These are phyloP conservation scores for Exophiala xenobiotica DNA, from an alignment of 2,329 filamentous ascomycete genomes.

Conservation along the genomic window DNA sequence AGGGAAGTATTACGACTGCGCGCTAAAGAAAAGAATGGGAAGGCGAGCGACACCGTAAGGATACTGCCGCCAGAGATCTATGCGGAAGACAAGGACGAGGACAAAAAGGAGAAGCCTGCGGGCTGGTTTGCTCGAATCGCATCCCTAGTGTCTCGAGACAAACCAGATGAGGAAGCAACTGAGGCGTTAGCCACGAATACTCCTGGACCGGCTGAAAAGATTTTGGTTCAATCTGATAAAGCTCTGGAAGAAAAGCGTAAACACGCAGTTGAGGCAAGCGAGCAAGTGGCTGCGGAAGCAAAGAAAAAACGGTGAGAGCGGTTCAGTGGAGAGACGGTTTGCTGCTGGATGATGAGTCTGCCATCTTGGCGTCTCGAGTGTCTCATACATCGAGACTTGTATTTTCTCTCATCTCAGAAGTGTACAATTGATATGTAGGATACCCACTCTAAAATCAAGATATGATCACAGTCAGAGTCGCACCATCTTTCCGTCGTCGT, in stretches of 20 bases:
- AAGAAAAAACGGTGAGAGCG: conserved; percentile 8
- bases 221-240: conserved; percentile 35
- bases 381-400: background rate
- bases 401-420: conserved; percentile 28
- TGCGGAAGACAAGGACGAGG: conserved; percentile 36
- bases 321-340: background rate
- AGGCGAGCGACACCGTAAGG: conserved; percentile 31
- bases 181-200: conserved; percentile 32
- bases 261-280: conserved; percentile 23
- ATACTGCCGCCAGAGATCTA: conserved; percentile 45
- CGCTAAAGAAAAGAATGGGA: conserved; percentile 36
- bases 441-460: conserved; percentile 18
- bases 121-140: conserved; percentile 38
- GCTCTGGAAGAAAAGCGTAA: conserved; percentile 31
- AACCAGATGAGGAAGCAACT: conserved; percentile 36
- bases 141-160: conserved; percentile 36
- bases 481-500: conserved; percentile 41
- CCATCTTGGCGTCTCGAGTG: no score
- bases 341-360: background rate
- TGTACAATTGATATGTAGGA: conserved; percentile 13
- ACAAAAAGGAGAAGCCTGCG: conserved; percentile 30
- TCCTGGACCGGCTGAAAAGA: conserved; percentile 30
- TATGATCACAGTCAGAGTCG: conserved; percentile 38
- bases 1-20: conserved; percentile 46
- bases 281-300: background rate